A percentile compares a stretch with the other conserved stretches of the same genome.
These are phyloP conservation scores for Clausena lansium DNA, from an alignment of 345 rosid genomes.

Conservation along the genomic window DNA sequence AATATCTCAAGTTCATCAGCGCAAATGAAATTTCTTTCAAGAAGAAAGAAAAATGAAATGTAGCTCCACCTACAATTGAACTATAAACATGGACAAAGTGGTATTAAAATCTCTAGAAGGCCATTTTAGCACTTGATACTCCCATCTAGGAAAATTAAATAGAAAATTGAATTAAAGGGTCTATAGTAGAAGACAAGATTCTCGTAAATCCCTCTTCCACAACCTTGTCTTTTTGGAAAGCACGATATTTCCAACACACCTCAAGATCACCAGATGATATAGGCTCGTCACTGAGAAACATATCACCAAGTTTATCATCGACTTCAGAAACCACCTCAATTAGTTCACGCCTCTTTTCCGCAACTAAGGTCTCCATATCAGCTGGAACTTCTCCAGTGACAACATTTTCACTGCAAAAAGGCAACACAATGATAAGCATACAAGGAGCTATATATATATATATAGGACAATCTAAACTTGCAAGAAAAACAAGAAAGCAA, in stretches of 20 bases:
- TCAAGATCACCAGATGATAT: conserved; percentile 75
- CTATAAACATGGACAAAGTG: neutral
- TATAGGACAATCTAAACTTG: neutral
- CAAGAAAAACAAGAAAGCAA: neutral
- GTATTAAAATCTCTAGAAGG: neutral
- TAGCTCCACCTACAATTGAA: neutral
- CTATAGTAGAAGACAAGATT: neutral
- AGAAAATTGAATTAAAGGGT: neutral
- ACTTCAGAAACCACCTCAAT: conserved; percentile 94
- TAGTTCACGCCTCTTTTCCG: conserved; percentile 84
- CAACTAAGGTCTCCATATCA: conserved; percentile 68
- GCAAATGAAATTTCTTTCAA: neutral
- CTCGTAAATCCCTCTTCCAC: conserved; percentile 1
- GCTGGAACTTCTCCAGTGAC: conserved; percentile 72
- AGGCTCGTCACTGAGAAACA: conserved; percentile 83
- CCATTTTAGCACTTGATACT: neutral
- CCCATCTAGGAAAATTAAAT: neutral
- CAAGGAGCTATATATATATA: neutral
- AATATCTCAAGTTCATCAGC: conserved; percentile 6
- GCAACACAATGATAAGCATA: conserved; percentile 2
- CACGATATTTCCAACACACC: conserved; percentile 39
- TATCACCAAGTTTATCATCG: conserved; percentile 89
- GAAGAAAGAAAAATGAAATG: conserved; percentile 1
- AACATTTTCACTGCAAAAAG: conserved; percentile 73
- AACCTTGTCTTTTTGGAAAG: neutral